Conservation (phyloP, 2,329 filamentous ascomycete genomes). For the Rosellinia necatrix region DNA sequence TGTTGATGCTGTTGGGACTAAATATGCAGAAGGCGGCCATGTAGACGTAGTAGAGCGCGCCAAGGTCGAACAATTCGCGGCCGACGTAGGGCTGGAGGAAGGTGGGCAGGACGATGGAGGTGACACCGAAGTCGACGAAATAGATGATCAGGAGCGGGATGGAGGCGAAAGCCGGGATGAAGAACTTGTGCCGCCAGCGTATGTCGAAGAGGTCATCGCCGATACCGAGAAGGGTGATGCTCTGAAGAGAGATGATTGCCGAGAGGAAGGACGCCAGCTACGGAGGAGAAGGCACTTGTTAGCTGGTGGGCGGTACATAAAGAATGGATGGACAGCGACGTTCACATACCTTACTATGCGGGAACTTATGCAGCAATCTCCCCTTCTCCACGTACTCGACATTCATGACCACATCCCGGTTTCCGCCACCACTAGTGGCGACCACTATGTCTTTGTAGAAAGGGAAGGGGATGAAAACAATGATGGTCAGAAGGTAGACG, state of each 20-base stretch:
- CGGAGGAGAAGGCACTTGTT: neutral
- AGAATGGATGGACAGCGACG: too few species aligned
- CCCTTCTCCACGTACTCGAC: conserved; percentile 77
- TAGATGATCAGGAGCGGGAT: conserved; percentile 96
- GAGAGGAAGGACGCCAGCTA: conserved; percentile 94
- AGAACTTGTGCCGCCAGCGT: conserved; percentile 97
- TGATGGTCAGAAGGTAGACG: conserved; percentile 86
- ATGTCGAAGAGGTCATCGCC: conserved; percentile 98
- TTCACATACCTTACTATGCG: conserved; percentile 79
- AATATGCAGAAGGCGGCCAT: conserved; percentile 98
- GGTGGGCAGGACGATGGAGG: conserved; percentile 88
- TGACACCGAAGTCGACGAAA: conserved; percentile 98
- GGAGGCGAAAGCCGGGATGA: conserved; percentile 92
- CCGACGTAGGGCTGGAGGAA: conserved; percentile 84
- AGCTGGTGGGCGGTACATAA: neutral
- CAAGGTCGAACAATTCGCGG: conserved; percentile 77
- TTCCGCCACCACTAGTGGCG: conserved; percentile 90
- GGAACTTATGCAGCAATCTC: conserved; percentile 86
- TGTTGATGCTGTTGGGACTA: conserved; percentile 98
- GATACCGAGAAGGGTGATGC: conserved; percentile 86
- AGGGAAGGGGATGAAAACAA: conserved; percentile 92
- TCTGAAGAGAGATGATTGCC: conserved; percentile 89
- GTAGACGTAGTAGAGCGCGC: conserved; percentile 87
- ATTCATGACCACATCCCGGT: conserved; percentile 81
- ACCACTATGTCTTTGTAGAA: conserved; percentile 99